Percentiles rank a stretch among this genome's conserved stretches.
These are phyloP conservation scores for Aechmea fasciata DNA, from an alignment of 176 grass and related monocot species.

Conservation along the genomic window DNA sequence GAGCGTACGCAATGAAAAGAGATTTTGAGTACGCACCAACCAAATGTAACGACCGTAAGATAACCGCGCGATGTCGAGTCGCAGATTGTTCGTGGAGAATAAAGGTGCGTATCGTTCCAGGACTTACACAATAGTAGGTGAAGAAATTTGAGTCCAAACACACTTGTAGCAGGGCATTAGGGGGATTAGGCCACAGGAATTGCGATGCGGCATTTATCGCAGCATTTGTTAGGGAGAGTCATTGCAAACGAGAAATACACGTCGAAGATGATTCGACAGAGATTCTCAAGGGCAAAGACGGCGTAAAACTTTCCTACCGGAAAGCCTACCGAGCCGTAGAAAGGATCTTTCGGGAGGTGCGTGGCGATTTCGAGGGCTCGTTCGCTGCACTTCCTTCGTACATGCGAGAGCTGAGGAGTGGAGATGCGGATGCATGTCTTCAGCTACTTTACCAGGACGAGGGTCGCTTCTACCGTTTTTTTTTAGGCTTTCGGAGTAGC, in stretches of 20 bases:
- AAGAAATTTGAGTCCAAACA: not conserved
- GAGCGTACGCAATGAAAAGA: not conserved
- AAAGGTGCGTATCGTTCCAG: not conserved
- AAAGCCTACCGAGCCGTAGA: not conserved
- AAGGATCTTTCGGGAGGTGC: not conserved
- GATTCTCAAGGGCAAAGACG: not conserved
- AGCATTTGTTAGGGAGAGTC: not conserved
- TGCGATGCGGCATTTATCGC: not conserved
- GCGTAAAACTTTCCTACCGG: not conserved
- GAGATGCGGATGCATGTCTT: no score
- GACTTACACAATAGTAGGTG: not conserved
- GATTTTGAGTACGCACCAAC: not conserved
- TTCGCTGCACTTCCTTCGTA: no score
- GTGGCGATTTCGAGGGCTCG: not conserved
- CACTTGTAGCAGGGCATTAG: not conserved
- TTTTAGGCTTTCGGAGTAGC: no score
- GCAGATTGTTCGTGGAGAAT: not conserved
- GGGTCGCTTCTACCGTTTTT: no score
- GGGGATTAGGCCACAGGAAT: not conserved
- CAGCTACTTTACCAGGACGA: no score
- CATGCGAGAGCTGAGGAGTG: no score
- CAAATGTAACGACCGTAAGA: not conserved
- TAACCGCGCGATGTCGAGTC: not conserved
- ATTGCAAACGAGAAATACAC: not conserved
- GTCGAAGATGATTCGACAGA: not conserved